Percentiles rank a stretch among this genome's conserved stretches.
phyloP scores from a whole-genome alignment of 176 grass and related monocot genomes.

The Musa troglodytarum region DNA sequence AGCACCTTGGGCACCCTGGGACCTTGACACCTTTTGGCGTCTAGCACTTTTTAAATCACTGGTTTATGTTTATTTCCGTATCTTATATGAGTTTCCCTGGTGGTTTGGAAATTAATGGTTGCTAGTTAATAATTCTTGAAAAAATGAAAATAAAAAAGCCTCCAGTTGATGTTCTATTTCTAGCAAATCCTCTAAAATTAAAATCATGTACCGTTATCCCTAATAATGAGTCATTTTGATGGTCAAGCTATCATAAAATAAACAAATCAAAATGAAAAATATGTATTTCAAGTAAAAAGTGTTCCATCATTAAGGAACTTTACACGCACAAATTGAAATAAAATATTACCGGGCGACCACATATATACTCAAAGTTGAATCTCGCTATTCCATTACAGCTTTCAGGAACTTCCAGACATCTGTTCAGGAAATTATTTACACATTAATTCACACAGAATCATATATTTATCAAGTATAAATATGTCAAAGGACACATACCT shows the following conservation, averaged over 20 bases:
- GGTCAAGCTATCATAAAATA: background rate
- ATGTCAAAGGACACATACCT: conserved; percentile 33
- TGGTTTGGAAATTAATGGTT: no score
- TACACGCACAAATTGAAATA: conserved; percentile 16
- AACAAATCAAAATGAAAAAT: background rate
- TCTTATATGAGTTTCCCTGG: no score
- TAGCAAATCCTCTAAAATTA: background rate
- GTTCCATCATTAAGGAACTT: background rate
- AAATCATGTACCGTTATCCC: background rate
- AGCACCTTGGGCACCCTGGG: no score
- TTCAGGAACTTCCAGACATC: conserved; percentile 81
- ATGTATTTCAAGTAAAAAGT: background rate
- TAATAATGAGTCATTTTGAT: background rate
- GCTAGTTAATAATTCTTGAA: no score
- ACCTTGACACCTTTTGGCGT: no score
- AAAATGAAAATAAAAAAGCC: no score
- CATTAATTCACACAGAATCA: conserved; percentile 24
- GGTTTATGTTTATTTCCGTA: no score
- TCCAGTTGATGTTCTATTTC: no score
- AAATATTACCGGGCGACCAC: conserved; percentile 68
- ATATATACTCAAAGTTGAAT: conserved; percentile 85
- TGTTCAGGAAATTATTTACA: conserved; percentile 26
- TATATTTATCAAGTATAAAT: conserved; percentile 14
- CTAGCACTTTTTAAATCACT: no score
- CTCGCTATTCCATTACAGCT: conserved; percentile 79